These are phyloP conservation scores for Psilocybe subaeruginosa DNA, from an alignment of 768 basidiomycete species.

Conservation along the genomic window DNA sequence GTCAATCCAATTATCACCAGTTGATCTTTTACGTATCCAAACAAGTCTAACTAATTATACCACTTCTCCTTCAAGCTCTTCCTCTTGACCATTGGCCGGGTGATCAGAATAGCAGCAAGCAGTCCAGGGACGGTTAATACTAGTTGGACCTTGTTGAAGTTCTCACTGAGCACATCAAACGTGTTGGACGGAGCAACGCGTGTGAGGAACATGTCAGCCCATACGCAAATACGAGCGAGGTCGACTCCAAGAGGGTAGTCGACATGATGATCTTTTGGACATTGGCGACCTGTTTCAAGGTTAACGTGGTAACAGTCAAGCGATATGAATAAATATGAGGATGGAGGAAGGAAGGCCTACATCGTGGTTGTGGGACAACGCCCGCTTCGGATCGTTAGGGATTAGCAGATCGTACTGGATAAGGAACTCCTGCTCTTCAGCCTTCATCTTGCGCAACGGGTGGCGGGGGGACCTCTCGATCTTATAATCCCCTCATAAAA, in stretches of 20 bases:
- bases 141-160: slow-evolving; percentile 92
- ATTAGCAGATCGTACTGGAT: slow-evolving; percentile 84
- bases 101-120: slow-evolving; percentile 71
- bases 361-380: slow-evolving; percentile 54
- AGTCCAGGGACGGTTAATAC: slow-evolving; percentile 80
- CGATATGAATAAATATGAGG: not conserved
- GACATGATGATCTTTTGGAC: slow-evolving; percentile 73
- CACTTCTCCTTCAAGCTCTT: slow-evolving; percentile 72
- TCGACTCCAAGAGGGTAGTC: slow-evolving; percentile 89
- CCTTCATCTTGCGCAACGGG: slow-evolving; percentile 73
- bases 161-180: slow-evolving; percentile 90
- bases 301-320: too few relatives aligned
- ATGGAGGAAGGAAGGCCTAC: slow-evolving; percentile 23
- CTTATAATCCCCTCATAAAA: slow-evolving; percentile 87
- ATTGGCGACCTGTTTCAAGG: slow-evolving; percentile 58
- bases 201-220: slow-evolving; percentile 92
- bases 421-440: slow-evolving; percentile 79
- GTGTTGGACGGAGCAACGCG: slow-evolving; percentile 85
- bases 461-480: slow-evolving; percentile 82
- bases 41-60: slow-evolving; percentile 48
- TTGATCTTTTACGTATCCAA: not conserved
- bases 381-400: slow-evolving; percentile 64
- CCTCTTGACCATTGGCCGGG: slow-evolving; percentile 77
- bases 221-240: slow-evolving; percentile 83
- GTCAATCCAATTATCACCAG: too few relatives aligned